These are phyloP conservation scores for Colletotrichum eleusines DNA, from an alignment of 2,329 filamentous ascomycete genomes.

Conservation along the genomic window DNA sequence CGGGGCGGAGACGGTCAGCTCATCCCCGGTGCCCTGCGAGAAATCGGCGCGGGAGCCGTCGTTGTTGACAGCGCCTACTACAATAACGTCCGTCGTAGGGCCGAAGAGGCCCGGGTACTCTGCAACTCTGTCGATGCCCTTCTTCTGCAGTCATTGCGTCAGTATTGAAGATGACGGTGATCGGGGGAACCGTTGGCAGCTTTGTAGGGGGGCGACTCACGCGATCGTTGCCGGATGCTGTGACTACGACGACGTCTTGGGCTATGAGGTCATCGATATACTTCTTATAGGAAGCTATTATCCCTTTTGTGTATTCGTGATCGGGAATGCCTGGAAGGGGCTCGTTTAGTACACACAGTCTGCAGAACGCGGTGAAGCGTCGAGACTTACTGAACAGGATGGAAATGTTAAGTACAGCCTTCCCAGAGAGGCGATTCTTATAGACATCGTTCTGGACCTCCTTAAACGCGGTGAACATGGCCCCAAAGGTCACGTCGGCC, in stretches of 20 bases:
- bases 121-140: neutral
- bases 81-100: conserved; percentile 18
- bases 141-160: neutral
- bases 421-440: conserved; percentile 5
- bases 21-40: conserved; percentile 15
- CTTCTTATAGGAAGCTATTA: too few species aligned
- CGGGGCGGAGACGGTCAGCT: conserved; percentile 24
- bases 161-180: neutral
- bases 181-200: too few species aligned
- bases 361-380: neutral
- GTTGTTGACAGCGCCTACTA: conserved; percentile 22
- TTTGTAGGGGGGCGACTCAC: neutral
- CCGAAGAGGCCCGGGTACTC: conserved; percentile 11
- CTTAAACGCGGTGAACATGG: neutral
- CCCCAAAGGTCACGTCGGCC: too few species aligned
- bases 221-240: conserved; percentile 19
- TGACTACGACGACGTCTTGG: conserved; percentile 17
- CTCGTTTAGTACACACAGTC: neutral
- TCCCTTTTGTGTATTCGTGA: too few species aligned
- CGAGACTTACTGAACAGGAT: conserved; percentile 1
- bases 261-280: too few species aligned
- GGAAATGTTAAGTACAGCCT: conserved; percentile 14
- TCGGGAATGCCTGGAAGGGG: neutral
- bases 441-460: conserved; percentile 16
- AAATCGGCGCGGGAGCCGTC: conserved; percentile 8